Evolutionary conservation across 2,329 filamentous ascomycete species (phyloP).

Genomic region (Cercospora nicotianae): DNA sequence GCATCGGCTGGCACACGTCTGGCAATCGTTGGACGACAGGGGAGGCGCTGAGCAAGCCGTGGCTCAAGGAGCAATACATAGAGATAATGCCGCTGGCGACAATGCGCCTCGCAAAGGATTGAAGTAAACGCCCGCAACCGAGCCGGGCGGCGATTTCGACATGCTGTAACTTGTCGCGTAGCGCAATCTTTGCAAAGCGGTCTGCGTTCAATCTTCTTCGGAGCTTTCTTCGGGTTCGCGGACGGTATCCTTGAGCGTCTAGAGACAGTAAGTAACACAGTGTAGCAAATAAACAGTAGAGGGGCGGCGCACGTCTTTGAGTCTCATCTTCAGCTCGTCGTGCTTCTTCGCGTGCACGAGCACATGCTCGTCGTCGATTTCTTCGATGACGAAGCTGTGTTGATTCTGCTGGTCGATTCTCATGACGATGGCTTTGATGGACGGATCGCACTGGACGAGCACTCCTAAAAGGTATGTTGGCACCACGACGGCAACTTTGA

Average conservation of each 20-base stretch:
- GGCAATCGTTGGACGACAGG: not conserved
- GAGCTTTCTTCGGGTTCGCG: constrained; percentile 41
- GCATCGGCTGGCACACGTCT: not conserved
- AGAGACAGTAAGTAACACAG: constrained; percentile 1
- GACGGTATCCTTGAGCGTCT: constrained; percentile 42
- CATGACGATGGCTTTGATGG: constrained; percentile 81
- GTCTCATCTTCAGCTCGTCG: constrained; percentile 62
- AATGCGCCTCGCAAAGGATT: not conserved
- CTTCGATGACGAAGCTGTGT: constrained; percentile 76
- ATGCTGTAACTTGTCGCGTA: not conserved
- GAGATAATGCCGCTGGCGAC: not conserved
- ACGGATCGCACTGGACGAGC: constrained; percentile 79
- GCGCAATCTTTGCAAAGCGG: not conserved
- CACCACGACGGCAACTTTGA: not conserved
- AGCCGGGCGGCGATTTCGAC: not conserved
- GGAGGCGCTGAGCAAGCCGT: not conserved
- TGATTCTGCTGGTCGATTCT: constrained; percentile 67
- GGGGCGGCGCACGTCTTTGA: constrained; percentile 60
- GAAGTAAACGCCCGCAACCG: not conserved
- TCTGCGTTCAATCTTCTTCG: constrained; percentile 35
- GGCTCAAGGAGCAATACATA: not conserved
- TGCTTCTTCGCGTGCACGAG: constrained; percentile 75
- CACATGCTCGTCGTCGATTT: constrained; percentile 74
- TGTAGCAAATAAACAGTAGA: not conserved
- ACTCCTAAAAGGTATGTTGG: constrained; percentile 53